Evolutionary conservation across 495 filamentous ascomycete genomes (phyloP), one percentile per base, ranked within the genome.

Genomic region (Trichoderma gamsii): DNA sequence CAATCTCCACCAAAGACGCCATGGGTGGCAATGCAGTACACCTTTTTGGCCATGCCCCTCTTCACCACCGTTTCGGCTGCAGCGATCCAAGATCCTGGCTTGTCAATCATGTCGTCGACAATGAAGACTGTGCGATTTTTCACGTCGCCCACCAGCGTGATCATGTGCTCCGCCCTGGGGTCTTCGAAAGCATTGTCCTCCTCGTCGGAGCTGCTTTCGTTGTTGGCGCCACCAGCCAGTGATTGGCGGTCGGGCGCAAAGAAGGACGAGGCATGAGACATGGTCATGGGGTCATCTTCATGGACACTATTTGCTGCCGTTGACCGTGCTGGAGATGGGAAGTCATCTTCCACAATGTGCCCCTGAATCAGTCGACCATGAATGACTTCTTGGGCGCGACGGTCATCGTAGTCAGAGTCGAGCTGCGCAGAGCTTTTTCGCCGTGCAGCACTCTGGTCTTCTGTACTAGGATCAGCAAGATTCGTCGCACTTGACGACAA

Each of bases 21-120:
- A 73, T 99, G 95, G 0, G 95, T 99, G 23, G 96, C 95, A 79
- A 99, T 96, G 79, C 92, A 96, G 77, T 97, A 97, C 52, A 99
- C 95, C 77, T 90, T 92, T 76, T 91, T 93, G 6, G 96, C 95
- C 63, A 86, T 87, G 71, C 93, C 95, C 70, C 91, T 84, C 83
- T 97, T 97, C 66, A 96, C 90, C 1, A 97, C 93, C 9, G 94
- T 97, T 80, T 99, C 95, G 12, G 95, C 95, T n/a, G 95, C 95
- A 11, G 94, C 95, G 72, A 98, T 95, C 95, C 95, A 99, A 23
- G 92, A 96, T 25, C 91, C 92, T 35, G 92, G 87, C 77, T 96
- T 97, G 80, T 99, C 95, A 72, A 99, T 97, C 91, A 99, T 97
- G 78, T 99, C 95, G 80, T 99, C 95, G 64, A 99, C 89, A 69